Base-by-base conservation (phyloP, 1,284 basidiomycete species). In the Coniophora puteana region DNA sequence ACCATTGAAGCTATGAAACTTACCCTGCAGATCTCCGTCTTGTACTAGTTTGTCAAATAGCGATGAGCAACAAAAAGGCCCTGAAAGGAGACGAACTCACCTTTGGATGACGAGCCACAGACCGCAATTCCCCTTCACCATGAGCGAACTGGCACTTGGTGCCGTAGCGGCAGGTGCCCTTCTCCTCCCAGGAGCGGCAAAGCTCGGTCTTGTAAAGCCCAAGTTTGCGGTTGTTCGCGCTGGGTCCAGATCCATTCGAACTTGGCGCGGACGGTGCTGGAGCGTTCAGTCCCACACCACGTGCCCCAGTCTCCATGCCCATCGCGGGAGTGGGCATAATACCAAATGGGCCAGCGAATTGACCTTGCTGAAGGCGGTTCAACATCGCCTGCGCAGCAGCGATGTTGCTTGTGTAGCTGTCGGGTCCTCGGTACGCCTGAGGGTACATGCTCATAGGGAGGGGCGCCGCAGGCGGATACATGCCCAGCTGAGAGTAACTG, bases 111-210 rank as follows among this genome's bases (percentile, higher is more conserved):
- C 91, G 76, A 48, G 79, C 62, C 16, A 93, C 85, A 44, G 75
- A 79, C 27, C 90, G 80, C 31, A 94, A 70, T 62, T 94, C 91
- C 0, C 89, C 83, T 56, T 90, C 83, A 34, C 92, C 92, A 54
- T 94, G 91, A 20, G 91, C 90, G 57, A 93, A 93, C 61, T 93
- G 90, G 57, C 90, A 93, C 63, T 92, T 93, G 27, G 77, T 63
- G 8, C 84, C 86, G 54, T 94, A 94, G 32, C 89, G 75, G 62
- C 92, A 94, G n/a, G 72, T 69, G 2, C 90, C 89, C 58, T 91
- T 92, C 66, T 94, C 91, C 61, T 93, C 91, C 90, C 91, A 94
- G 59, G 89, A 92, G 47, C 91, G 72, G 65, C 91, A 94, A 25
- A 93, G 54, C 59, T 94, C 91, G 0, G 92, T 94, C 74, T 94